Evolutionary conservation across 2,329 filamentous ascomycete species (phyloP).

Genomic region (Aspergillus hortae): DNA sequence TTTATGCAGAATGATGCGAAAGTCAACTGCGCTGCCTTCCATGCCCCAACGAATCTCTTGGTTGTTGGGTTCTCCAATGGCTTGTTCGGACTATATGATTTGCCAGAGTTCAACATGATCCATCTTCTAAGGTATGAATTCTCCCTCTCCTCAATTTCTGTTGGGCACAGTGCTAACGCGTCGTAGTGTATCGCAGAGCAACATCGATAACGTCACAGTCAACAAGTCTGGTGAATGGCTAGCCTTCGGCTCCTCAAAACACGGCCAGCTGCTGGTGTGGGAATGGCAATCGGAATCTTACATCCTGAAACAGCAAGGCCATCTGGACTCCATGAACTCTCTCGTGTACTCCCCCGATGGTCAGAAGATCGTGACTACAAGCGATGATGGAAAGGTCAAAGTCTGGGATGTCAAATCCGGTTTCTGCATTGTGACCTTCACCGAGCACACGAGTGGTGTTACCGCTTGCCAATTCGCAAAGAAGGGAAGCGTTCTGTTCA

Average conservation of each 20-base stretch:
- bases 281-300: slow-evolving; percentile 99
- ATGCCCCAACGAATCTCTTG: slow-evolving; percentile 82
- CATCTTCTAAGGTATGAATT: slow-evolving; percentile 63
- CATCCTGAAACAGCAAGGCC: slow-evolving; percentile 95
- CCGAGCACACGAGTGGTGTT: slow-evolving; percentile 90
- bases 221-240: slow-evolving; percentile 96
- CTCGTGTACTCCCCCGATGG: slow-evolving; percentile 92
- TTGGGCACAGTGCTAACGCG: neutral
- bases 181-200: slow-evolving; percentile 87
- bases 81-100: slow-evolving; percentile 87
- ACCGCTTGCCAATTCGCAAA: slow-evolving; percentile 92
- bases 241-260: slow-evolving; percentile 90
- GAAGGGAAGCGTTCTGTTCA: slow-evolving; percentile 93
- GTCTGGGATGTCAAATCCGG: slow-evolving; percentile 96
- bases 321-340: slow-evolving; percentile 93
- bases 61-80: slow-evolving; percentile 95
- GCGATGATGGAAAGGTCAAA: slow-evolving; percentile 97
- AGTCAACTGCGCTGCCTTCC: slow-evolving; percentile 86
- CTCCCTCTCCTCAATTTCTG: neutral
- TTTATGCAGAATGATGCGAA: slow-evolving; percentile 89
- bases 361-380: slow-evolving; percentile 85
- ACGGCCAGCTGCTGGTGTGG: slow-evolving; percentile 96
- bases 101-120: slow-evolving; percentile 93
- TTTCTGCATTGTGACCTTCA: slow-evolving; percentile 97
- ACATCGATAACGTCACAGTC: slow-evolving; percentile 91